Base-by-base conservation (phyloP, 1,284 basidiomycete species). In the Cryptococcus jaspeensis region DNA sequence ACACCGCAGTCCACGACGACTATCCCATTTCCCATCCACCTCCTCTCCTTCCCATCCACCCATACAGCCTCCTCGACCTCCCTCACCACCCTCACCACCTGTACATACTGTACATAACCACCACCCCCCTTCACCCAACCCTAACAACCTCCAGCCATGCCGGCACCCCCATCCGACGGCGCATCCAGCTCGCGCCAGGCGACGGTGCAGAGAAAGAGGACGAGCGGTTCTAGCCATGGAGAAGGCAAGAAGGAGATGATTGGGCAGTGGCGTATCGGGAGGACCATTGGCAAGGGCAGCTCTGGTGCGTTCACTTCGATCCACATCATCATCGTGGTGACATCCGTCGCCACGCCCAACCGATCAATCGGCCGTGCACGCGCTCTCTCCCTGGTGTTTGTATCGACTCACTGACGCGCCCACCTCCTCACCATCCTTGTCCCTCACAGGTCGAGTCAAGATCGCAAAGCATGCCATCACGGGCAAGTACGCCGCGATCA, bases 231-330 rank as follows among this genome's bases (percentile, higher is more conserved):
- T 2, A 58, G 50, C 40, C 45, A 43, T 13, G 52, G 50, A 20
- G 59, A 58, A 23, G 59, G 55, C 43, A 53, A 53, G 8, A 61
- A 61, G 50, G 35, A 49, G 37, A 57, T 52, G 48, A 92, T 98
- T 63, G 94, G 94, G 5, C 82, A 88, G 54, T 98, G 94, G 94
- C 89, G 91, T 77, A 85, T 98, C 45, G 94, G 94, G 46, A 85
- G 90, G 73, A 90, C 90, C 4, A 89, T 98, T 67, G 95, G 95
- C 6, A 89, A 90, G 71, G 94, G 94, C 37, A 88, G 86, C 67
- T 90, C 87, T 69, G 93, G 92, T 92, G 61, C 53, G 84, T 75
- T 9, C 5, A 9, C 28, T 9, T 32, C 9, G 28, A 9, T 9
- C 9, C 28, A 4, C 5, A 32, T 32, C 28, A 32, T 32, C 28